Evolutionary conservation across 1,139 yeast genomes (phyloP).

Genomic region (Candida buenavistaensis): DNA sequence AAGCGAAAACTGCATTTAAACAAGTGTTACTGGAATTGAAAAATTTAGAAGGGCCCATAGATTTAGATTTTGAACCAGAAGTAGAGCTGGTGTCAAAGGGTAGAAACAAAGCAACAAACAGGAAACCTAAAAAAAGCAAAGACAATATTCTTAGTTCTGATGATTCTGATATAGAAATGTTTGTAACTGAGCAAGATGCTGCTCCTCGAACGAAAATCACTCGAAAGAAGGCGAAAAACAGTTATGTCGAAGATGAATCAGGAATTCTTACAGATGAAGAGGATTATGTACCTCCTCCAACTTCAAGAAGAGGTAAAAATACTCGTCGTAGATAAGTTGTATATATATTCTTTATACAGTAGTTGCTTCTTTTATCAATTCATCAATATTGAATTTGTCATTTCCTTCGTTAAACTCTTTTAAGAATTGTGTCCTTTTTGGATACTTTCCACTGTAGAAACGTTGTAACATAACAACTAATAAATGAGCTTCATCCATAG

Average conservation of each 20-base stretch:
- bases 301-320: conserved; percentile 1
- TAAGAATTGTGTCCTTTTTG: conserved; percentile 57
- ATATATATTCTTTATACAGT: conserved; percentile 23
- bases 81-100: conserved; percentile 3
- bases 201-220: background rate
- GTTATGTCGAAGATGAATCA: conserved; percentile 9
- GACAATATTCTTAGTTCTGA: conserved; percentile 9
- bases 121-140: conserved; percentile 3
- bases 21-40: conserved; percentile 27
- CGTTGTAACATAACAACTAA: conserved; percentile 80
- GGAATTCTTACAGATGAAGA: conserved; percentile 15
- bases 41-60: conserved; percentile 13
- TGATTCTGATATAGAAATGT: conserved; percentile 15
- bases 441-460: conserved; percentile 65
- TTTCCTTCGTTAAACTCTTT: conserved; percentile 71
- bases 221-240: conserved; percentile 4
- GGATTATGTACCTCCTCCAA: conserved; percentile 12
- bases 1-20: conserved; percentile 30
- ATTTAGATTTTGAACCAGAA: conserved; percentile 5
- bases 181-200: conserved; percentile 4
- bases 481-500: conserved; percentile 75
- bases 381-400: conserved; percentile 60
- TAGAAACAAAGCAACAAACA: conserved; percentile 5
- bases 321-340: conserved; percentile 6
- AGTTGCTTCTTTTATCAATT: conserved; percentile 69